Evolutionary conservation across 305 asterid species (phyloP).

Genomic region (Euphrasia arctica): DNA sequence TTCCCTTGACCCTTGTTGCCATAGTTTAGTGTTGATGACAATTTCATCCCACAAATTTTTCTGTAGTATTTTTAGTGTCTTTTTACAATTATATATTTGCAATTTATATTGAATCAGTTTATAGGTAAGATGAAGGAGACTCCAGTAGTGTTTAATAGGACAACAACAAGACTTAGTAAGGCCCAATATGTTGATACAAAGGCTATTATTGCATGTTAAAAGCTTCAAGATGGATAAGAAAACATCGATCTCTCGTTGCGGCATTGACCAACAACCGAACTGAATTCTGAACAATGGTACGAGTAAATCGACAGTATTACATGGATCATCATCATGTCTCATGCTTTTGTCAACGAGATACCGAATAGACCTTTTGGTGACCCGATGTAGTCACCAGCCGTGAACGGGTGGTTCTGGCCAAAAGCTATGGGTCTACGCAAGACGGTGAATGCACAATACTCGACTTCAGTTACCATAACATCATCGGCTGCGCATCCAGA

Average conservation of each 20-base stretch:
- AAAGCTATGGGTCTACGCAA: slow-evolving; percentile 38
- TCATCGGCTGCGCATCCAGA: slow-evolving; percentile 31
- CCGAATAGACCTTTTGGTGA: slow-evolving; percentile 40
- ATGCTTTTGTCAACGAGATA: slow-evolving; percentile 21
- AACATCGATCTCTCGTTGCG: not conserved
- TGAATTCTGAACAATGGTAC: not conserved
- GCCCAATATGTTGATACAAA: no score
- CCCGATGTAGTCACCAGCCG: slow-evolving; percentile 49
- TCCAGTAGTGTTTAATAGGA: no score
- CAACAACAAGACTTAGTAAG: no score
- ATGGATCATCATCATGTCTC: not conserved
- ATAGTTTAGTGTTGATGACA: no score
- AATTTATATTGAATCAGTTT: no score
- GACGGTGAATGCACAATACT: slow-evolving; percentile 60
- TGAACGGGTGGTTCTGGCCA: slow-evolving; percentile 37
- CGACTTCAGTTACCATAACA: slow-evolving; percentile 47
- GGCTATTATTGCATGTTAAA: not conserved
- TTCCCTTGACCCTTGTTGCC: no score
- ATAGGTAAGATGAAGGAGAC: no score
- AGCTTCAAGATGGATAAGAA: slow-evolving; percentile 2
- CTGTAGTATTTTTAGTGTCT: no score
- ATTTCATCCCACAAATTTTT: no score
- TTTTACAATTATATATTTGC: no score
- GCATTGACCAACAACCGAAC: not conserved
- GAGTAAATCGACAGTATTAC: not conserved